Evolutionary conservation across 1,284 basidiomycete genomes (phyloP).

Genomic region (Ustilago cynodontis): DNA sequence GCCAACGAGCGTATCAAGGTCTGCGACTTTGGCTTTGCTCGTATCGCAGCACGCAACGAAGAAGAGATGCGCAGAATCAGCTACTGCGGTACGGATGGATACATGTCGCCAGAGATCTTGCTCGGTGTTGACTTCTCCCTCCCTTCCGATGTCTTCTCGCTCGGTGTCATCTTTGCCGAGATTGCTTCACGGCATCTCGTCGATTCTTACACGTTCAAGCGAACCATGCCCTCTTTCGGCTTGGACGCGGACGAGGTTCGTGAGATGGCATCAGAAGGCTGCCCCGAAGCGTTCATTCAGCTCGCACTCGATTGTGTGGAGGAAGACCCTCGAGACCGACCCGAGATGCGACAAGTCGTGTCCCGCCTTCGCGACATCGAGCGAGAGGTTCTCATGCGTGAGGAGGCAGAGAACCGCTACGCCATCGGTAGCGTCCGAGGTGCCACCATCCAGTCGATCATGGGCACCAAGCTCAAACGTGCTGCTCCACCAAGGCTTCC

Average conservation of each 20-base stretch:
- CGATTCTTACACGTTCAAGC: slow-evolving; percentile 73
- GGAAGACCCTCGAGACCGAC: slow-evolving; percentile 79
- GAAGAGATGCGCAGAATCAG: slow-evolving; percentile 91
- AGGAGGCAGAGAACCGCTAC: slow-evolving; percentile 56
- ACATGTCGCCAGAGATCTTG: slow-evolving; percentile 85
- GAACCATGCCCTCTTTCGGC: slow-evolving; percentile 73
- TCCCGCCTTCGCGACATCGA: slow-evolving; percentile 82
- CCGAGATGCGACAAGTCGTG: slow-evolving; percentile 82
- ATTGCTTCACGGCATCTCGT: slow-evolving; percentile 87
- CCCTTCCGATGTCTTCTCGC: slow-evolving; percentile 91
- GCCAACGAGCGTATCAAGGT: slow-evolving; percentile 93
- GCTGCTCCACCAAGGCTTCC: slow-evolving; percentile 79
- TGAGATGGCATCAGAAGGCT: slow-evolving; percentile 79
- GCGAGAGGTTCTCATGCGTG: slow-evolving; percentile 73
- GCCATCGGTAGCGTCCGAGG: slow-evolving; percentile 79
- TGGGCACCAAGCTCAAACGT: slow-evolving; percentile 55
- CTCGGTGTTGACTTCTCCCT: slow-evolving; percentile 90
- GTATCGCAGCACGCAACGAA: slow-evolving; percentile 89
- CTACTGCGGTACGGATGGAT: slow-evolving; percentile 90
- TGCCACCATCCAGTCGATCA: slow-evolving; percentile 54
- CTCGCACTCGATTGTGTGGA: slow-evolving; percentile 84
- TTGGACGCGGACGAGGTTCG: slow-evolving; percentile 83
- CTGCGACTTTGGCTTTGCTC: slow-evolving; percentile 92
- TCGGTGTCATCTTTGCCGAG: slow-evolving; percentile 95
- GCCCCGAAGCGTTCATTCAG: slow-evolving; percentile 81